Evolutionary conservation across 306 rosid genomes (phyloP), one percentile per base, ranked within the genome.

Genomic region (Cyamopsis tetragonoloba): DNA sequence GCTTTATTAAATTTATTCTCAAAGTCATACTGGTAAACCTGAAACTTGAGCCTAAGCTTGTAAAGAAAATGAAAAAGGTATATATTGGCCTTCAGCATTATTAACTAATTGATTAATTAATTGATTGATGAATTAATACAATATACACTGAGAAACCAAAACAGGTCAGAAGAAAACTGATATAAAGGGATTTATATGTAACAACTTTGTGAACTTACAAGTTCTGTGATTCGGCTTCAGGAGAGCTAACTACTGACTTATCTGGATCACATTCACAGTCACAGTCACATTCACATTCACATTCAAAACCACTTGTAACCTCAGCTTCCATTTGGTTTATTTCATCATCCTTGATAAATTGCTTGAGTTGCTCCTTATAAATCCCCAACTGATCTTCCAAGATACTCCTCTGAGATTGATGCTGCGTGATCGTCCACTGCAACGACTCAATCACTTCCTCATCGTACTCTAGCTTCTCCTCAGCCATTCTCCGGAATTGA

Each of bases 401-500:
- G 9, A 44, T 14, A 48, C 75, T 30, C 53, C 62, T 71, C 63
- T 75, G 73, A 7, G 71, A 55, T 58, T 85, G 83, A 5, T 77
- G 83, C 49, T 71, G 67, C 57, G 63, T 37, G 43, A 79, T 26
- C 9, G 70, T 35, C 84, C 90, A 81, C 24, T 72, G 58, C 77
- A 91, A 58, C 7, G 71, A 81, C 27, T 82, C 81, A 23, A 85
- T 75, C 67, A 82, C 68, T 32, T 71, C 84, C 18, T 79, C 77
- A 47, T 74, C 86, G 39, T 81, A 77, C 37, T 68, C 80, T 6
- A 73, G 82, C 80, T 74, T 82, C 70, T 86, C 75, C 75, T 84
- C 92, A 1, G 86, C 83, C 79, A 88, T 38, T 46, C 87, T 63
- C 1, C 73, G 80, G 60, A 79, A 86, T 17, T 88, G 97, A 6